phyloP scores from a whole-genome alignment of 2,329 filamentous ascomycete species.

The Cordyceps pruinosa region DNA sequence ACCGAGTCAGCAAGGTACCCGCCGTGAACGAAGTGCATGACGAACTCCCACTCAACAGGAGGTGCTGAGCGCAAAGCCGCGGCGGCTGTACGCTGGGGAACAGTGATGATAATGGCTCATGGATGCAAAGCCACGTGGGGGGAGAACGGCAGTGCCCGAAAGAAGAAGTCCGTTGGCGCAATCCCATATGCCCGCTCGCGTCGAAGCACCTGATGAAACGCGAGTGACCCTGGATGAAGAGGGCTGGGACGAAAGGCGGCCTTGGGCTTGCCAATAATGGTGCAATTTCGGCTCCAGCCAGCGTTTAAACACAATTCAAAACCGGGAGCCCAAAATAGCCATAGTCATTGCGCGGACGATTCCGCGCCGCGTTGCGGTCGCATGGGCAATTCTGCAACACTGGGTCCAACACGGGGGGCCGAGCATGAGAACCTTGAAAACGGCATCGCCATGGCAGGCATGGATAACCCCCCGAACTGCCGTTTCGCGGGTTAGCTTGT shows the following conservation, averaged over 20 bases:
- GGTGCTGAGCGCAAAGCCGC: background rate
- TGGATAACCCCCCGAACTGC: constrained; percentile 4
- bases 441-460: background rate
- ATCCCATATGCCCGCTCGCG: background rate
- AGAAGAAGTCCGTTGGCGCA: background rate
- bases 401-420: constrained; percentile 10
- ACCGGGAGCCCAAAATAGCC: background rate
- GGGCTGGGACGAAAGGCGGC: background rate
- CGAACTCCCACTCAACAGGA: background rate
- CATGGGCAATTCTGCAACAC: constrained; percentile 10
- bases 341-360: background rate
- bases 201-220: background rate
- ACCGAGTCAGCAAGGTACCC: background rate
- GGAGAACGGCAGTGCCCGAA: background rate
- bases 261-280: background rate
- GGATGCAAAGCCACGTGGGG: background rate
- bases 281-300: background rate
- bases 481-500: constrained; percentile 6
- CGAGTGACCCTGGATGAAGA: background rate
- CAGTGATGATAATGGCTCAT: background rate
- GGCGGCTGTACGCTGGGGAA: background rate
- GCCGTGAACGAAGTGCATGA: background rate
- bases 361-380: background rate
- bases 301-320: background rate
- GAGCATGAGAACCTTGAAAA: constrained; percentile 10